Evolutionary conservation across 345 rosid species (phyloP).

Genomic region (Trapa bicornis): DNA sequence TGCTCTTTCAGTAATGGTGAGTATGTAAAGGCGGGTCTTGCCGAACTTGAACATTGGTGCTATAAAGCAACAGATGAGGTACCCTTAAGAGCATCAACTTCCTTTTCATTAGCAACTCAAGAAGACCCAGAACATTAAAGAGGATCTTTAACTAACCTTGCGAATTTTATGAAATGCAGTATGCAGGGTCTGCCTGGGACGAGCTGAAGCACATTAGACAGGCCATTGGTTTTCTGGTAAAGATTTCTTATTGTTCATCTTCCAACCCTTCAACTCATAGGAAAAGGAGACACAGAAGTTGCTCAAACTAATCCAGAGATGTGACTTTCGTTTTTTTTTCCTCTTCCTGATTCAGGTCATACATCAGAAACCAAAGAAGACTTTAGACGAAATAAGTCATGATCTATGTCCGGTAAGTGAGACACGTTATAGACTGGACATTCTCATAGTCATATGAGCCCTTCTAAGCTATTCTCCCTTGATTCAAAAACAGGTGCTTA

Average conservation of each 20-base stretch:
- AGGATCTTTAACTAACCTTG: background rate
- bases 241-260: background rate
- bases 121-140: no score
- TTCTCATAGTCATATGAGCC: background rate
- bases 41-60: slow-evolving; percentile 96
- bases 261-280: background rate
- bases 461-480: background rate
- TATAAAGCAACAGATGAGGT: slow-evolving; percentile 93
- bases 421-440: no score
- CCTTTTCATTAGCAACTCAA: background rate
- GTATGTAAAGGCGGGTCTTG: slow-evolving; percentile 81
- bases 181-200: slow-evolving; percentile 93
- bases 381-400: slow-evolving; percentile 80
- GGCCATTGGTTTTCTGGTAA: slow-evolving; percentile 90
- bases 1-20: slow-evolving; percentile 97
- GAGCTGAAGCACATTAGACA: slow-evolving; percentile 91
- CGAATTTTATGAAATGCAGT: slow-evolving; percentile 26
- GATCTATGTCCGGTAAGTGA: slow-evolving; percentile 79
- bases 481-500: slow-evolving; percentile 42
- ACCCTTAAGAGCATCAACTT: slow-evolving; percentile 4
- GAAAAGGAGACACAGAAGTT: background rate
- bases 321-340: background rate
- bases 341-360: slow-evolving; percentile 44
- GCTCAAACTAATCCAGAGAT: background rate
- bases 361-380: slow-evolving; percentile 91